Percentiles rank a stretch among this genome's conserved stretches.
Evolutionary conservation across 441 rosid species (phyloP).

Genomic region (Brassica balearica): DNA sequence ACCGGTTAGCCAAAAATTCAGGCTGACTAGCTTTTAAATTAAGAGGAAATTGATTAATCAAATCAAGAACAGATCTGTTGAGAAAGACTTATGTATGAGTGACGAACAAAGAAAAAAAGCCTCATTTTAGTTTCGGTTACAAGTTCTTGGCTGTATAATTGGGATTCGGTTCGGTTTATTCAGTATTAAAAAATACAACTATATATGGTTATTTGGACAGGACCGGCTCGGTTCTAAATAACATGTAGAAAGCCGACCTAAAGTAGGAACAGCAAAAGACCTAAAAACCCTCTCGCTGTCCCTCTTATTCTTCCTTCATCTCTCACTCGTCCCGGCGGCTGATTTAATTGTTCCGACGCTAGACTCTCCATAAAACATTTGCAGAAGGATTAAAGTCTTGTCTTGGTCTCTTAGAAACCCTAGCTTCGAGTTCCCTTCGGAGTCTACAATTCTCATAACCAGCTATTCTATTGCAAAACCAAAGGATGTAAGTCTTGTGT

Average conservation of each 20-base stretch:
- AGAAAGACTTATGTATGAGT: background rate
- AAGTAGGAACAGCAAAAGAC: conserved; percentile 17
- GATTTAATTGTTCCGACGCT: conserved; percentile 11
- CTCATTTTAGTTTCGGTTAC: background rate
- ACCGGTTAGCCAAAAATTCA: conserved; percentile 5
- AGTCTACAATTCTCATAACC: background rate
- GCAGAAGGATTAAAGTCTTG: background rate
- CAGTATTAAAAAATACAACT: background rate
- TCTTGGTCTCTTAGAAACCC: conserved; percentile 12
- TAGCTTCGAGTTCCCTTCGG: background rate
- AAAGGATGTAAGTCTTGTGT: conserved; percentile 32
- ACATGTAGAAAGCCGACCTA: conserved; percentile 32
- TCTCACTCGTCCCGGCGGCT: conserved; percentile 37
- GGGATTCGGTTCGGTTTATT: background rate
- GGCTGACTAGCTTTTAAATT: background rate
- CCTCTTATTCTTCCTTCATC: background rate
- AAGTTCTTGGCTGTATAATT: background rate
- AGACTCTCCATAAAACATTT: background rate
- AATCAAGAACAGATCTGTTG: background rate
- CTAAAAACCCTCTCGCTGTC: conserved; percentile 27
- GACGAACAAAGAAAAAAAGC: background rate
- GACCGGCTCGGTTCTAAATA: background rate
- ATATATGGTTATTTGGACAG: background rate
- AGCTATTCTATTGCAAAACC: conserved; percentile 25
- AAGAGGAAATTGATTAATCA: background rate